These are phyloP conservation scores for Polytolypa hystricis DNA, from an alignment of 2,329 filamentous ascomycete genomes.

Conservation along the genomic window DNA sequence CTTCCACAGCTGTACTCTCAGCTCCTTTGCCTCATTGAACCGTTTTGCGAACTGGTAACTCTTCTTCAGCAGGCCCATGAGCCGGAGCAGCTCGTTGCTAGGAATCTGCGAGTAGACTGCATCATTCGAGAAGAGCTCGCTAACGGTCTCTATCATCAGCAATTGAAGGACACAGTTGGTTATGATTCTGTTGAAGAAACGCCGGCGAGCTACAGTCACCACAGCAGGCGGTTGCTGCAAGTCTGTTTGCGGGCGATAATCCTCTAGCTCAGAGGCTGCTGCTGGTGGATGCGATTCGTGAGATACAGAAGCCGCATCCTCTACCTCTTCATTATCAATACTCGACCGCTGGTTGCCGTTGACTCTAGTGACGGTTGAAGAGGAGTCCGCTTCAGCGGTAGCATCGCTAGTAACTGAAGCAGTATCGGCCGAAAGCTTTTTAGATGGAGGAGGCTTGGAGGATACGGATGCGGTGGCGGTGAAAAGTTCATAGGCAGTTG, in stretches of 20 bases:
- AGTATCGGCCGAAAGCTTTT: conserved; percentile 21
- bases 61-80: conserved; percentile 92
- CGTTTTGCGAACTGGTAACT: conserved; percentile 92
- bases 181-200: conserved; percentile 99
- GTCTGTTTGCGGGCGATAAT: conserved; percentile 68
- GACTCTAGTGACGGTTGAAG: conserved; percentile 17
- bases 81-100: conserved; percentile 71
- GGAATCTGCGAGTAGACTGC: conserved; percentile 89
- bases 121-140: conserved; percentile 96
- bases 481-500: conserved; percentile 90
- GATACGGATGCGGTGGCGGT: conserved; percentile 56
- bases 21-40: conserved; percentile 95
- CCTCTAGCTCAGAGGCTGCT: conserved; percentile 53
- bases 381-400: conserved; percentile 14
- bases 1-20: conserved; percentile 86
- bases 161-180: conserved; percentile 95
- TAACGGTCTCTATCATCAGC: conserved; percentile 98
- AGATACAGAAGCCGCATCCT: conserved; percentile 20
- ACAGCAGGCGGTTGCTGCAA: conserved; percentile 81
- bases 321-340: conserved; percentile 18
- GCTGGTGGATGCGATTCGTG: conserved; percentile 12
- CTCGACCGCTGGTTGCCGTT: conserved; percentile 19
- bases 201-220: conserved; percentile 81
- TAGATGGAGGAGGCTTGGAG: conserved; percentile 15
- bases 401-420: conserved; percentile 15